These are phyloP conservation scores for Perkinsus olseni DNA, from an alignment of 169 alveolate genomes.

Conservation along the genomic window DNA sequence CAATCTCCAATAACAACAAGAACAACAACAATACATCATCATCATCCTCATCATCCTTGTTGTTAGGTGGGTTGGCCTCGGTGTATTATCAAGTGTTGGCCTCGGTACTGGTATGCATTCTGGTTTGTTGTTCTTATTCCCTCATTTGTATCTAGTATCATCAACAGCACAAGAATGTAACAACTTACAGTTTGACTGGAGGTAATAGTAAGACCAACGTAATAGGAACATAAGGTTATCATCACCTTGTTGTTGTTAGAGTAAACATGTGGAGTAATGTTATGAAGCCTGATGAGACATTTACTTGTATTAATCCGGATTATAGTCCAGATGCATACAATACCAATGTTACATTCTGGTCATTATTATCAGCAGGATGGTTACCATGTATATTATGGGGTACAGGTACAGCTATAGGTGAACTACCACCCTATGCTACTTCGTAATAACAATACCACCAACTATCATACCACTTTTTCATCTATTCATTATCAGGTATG, in stretches of 20 bases:
- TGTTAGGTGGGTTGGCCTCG: slow-evolving; percentile 64
- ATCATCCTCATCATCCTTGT: too few relatives aligned
- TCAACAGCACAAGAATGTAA: slow-evolving; percentile 43
- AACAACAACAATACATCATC: too few relatives aligned
- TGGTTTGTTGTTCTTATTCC: slow-evolving; percentile 59
- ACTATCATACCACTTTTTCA: slow-evolving; percentile 14
- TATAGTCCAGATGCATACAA: slow-evolving; percentile 20
- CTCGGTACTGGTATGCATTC: slow-evolving; percentile 67
- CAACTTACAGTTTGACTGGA: slow-evolving; percentile 48
- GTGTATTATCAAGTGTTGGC: slow-evolving; percentile 55
- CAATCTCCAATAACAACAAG: too few relatives aligned
- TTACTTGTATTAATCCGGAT: slow-evolving; percentile 9
- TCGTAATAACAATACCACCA: slow-evolving; percentile 44
- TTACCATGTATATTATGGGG: slow-evolving; percentile 81
- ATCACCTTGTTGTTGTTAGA: background rate
- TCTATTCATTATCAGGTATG: too few relatives aligned
- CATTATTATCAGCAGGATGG: slow-evolving; percentile 34
- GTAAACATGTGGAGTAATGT: slow-evolving; percentile 24
- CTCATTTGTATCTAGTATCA: slow-evolving; percentile 54
- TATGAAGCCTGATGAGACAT: background rate
- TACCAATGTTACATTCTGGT: slow-evolving; percentile 21
- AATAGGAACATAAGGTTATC: background rate
- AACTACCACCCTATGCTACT: slow-evolving; percentile 89
- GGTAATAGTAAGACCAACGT: slow-evolving; percentile 7
- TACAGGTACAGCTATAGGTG: slow-evolving; percentile 90